Evolutionary conservation across 257 asterid genomes (phyloP), one percentile per base, ranked within the genome.

Genomic region (Anisodus acutangulus): DNA sequence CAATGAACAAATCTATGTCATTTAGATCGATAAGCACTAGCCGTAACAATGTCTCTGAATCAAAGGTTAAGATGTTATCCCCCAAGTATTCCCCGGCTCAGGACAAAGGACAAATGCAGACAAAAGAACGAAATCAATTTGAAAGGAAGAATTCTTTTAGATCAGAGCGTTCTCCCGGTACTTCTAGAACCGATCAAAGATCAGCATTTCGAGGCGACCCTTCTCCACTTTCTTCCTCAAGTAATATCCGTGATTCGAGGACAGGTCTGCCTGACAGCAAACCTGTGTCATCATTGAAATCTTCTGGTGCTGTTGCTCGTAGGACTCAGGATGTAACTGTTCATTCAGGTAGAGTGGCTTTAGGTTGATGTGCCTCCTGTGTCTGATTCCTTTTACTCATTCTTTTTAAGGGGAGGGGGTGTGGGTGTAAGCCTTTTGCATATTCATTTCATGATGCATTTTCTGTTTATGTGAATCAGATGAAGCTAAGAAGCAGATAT

Each of bases 1-100:
- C 97, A 55, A 81, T 92, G 43, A 91, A 91, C 74, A 95, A 93
- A 92, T 92, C 98, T 67, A 83, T 85, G 88, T 93, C 98, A 84
- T 92, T 95, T 88, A 96, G 90, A 88, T 85, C 91, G 55, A 85
- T 89, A 67, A 90, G 85, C 85, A 60, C 93, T 59, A 81, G 85
- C 86, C 94, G 87, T 57, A 78, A 5, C 22, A 86, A 80, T 43
- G 19, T 53, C 57, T 67, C 90, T 74, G 98, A 92, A 80, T 87
- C 96, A 60, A 94, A 92, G 88, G 88, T 83, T 17, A 93, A 94
- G 90, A 92, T 88, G 95, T 35, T 91, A 67, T 94, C 98, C 54
- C 94, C 97, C 82, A 92, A 91, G 87, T 84, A 47, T 68, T 82
- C 93, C 76, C 88, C 87, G 59, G 26, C 84, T 88, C 95, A 88